Conservation (phyloP, 257 asterid genomes). For the Eustoma russellianum region DNA sequence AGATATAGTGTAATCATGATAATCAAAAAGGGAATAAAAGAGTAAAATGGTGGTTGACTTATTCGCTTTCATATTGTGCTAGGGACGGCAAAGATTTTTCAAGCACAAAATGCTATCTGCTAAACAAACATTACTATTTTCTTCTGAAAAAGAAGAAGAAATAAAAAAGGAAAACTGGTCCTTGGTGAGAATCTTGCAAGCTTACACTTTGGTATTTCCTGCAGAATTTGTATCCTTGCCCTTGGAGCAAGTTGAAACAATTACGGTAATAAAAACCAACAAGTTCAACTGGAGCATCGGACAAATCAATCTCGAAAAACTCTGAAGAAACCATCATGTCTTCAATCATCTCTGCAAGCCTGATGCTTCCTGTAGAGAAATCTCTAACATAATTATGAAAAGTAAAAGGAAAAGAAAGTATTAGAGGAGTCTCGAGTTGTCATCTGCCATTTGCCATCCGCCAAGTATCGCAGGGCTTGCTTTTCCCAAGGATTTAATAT, state of each 20-base stretch:
- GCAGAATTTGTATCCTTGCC: conserved; percentile 36
- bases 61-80: too few relatives aligned
- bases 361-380: conserved; percentile 24
- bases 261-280: conserved; percentile 27
- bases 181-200: conserved; percentile 17
- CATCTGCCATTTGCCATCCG: conserved; percentile 13
- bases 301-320: conserved; percentile 20
- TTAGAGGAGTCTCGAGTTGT: neutral
- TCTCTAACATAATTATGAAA: conserved; percentile 11
- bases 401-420: conserved; percentile 6
- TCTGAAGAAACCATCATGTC: conserved; percentile 7
- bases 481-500: conserved; percentile 17
- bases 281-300: conserved; percentile 25
- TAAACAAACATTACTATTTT: neutral
- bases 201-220: conserved; percentile 26
- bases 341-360: conserved; percentile 15
- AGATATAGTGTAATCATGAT: too few relatives aligned
- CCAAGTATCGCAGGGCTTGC: too few relatives aligned
- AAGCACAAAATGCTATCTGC: neutral
- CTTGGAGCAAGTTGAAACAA: conserved; percentile 28
- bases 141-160: conserved; percentile 1
- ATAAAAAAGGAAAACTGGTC: neutral
- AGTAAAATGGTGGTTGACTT: too few relatives aligned
- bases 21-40: too few relatives aligned
- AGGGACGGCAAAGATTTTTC: neutral